These are phyloP conservation scores for Fusarium beomiforme DNA, from an alignment of 2,329 filamentous ascomycete genomes.

Conservation along the genomic window DNA sequence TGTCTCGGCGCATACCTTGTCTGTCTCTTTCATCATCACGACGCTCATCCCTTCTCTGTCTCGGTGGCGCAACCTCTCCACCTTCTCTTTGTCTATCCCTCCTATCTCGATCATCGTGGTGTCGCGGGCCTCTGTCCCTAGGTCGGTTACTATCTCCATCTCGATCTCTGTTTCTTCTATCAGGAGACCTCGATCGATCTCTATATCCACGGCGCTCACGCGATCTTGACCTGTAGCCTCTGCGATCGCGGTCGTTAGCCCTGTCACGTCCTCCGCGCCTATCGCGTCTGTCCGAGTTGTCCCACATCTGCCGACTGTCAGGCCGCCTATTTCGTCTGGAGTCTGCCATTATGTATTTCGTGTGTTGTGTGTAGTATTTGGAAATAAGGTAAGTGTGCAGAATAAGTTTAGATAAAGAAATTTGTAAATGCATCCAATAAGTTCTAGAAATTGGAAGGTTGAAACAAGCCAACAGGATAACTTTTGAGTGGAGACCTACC, in stretches of 20 bases:
- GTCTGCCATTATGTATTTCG: constrained; percentile 49
- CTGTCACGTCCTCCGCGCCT: constrained; percentile 45
- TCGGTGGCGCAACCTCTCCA: constrained; percentile 33
- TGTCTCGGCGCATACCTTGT: constrained; percentile 32
- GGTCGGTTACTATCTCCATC: constrained; percentile 50
- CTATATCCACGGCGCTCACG: constrained; percentile 47
- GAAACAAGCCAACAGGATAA: constrained; percentile 8
- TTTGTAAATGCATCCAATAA: constrained; percentile 1
- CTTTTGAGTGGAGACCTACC: constrained; percentile 8
- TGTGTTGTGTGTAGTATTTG: background rate
- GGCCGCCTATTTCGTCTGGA: constrained; percentile 48
- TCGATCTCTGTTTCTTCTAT: constrained; percentile 50
- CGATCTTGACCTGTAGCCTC: constrained; percentile 49
- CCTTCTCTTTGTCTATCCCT: constrained; percentile 42
- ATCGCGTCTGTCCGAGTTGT: constrained; percentile 59
- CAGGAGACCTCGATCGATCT: constrained; percentile 52
- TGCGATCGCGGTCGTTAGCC: constrained; percentile 46
- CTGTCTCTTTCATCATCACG: constrained; percentile 41
- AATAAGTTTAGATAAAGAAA: background rate
- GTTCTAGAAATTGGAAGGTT: constrained; percentile 33
- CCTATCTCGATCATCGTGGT: constrained; percentile 39
- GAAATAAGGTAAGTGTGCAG: background rate
- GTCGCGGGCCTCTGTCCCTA: constrained; percentile 46
- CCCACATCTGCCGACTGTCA: constrained; percentile 71
- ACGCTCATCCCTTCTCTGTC: constrained; percentile 36